These are phyloP conservation scores for Incumbomyces lentus DNA, from an alignment of 2,329 filamentous ascomycete genomes.

Conservation along the genomic window DNA sequence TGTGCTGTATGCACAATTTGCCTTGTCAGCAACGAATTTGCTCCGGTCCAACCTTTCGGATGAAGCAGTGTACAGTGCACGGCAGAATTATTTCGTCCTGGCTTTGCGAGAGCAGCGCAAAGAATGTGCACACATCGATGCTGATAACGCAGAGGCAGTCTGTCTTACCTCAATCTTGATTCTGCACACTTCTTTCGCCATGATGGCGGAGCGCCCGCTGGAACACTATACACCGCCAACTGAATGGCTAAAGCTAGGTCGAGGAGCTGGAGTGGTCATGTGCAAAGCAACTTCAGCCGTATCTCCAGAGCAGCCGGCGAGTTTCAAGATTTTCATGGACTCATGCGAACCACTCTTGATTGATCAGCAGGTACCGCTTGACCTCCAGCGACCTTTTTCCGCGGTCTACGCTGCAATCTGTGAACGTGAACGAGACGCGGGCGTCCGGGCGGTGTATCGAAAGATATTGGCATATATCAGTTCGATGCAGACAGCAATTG, in stretches of 20 bases:
- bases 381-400: not conserved
- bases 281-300: conserved; percentile 10
- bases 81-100: conserved; percentile 15
- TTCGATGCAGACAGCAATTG: conserved; percentile 20
- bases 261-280: conserved; percentile 23
- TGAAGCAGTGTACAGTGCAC: conserved; percentile 6
- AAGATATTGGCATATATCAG: conserved; percentile 23
- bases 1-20: conserved; percentile 10
- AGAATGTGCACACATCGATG: conserved; percentile 20
- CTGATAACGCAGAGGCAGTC: conserved; percentile 23
- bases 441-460: conserved; percentile 21
- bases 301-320: conserved; percentile 12
- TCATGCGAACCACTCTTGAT: not conserved
- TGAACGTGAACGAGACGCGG: conserved; percentile 15
- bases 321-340: conserved; percentile 7
- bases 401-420: not conserved
- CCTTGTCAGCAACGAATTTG: conserved; percentile 10
- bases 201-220: conserved; percentile 23
- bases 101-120: conserved; percentile 24
- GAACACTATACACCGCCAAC: conserved; percentile 24
- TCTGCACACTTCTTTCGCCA: conserved; percentile 24
- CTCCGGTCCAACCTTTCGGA: conserved; percentile 7
- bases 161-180: conserved; percentile 23
- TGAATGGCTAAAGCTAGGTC: conserved; percentile 25
- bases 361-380: not conserved